Evolutionary conservation across 495 filamentous ascomycete species (phyloP).

Genomic region (Massariosphaeria phaeospora): DNA sequence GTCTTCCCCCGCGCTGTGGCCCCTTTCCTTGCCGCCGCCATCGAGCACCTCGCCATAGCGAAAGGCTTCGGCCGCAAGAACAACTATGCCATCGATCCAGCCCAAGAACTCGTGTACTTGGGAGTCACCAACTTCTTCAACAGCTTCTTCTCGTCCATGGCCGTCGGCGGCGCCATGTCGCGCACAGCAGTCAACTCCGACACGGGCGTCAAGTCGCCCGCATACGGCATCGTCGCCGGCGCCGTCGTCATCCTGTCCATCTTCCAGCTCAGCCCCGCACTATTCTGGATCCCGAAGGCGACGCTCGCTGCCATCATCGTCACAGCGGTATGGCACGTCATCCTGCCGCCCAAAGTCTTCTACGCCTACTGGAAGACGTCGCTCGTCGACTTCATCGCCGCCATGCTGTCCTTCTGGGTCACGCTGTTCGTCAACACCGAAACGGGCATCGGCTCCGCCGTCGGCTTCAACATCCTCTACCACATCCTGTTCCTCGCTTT

Average conservation of each 20-base stretch:
- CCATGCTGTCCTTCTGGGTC: constrained; percentile 86
- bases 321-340: constrained; percentile 88
- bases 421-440: constrained; percentile 85
- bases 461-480: constrained; percentile 41
- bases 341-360: constrained; percentile 83
- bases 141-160: constrained; percentile 88
- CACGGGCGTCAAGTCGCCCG: constrained; percentile 86
- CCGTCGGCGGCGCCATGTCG: constrained; percentile 92
- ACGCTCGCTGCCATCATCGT: constrained; percentile 89
- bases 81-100: constrained; percentile 93
- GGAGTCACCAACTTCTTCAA: constrained; percentile 87
- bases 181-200: constrained; percentile 97
- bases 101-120: constrained; percentile 92
- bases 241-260: constrained; percentile 86
- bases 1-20: constrained; percentile 61
- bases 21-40: constrained; percentile 81
- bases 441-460: constrained; percentile 82
- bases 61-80: constrained; percentile 95
- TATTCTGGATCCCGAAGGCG: constrained; percentile 88
- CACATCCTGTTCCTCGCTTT: constrained; percentile 45
- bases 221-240: constrained; percentile 85
- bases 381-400: constrained; percentile 82
- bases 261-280: constrained; percentile 81
- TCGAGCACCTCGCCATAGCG: constrained; percentile 76
- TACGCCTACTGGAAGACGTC: constrained; percentile 94